Conservation (phyloP, 805 yeast species). For the Diddensiella santjacobensis region DNA sequence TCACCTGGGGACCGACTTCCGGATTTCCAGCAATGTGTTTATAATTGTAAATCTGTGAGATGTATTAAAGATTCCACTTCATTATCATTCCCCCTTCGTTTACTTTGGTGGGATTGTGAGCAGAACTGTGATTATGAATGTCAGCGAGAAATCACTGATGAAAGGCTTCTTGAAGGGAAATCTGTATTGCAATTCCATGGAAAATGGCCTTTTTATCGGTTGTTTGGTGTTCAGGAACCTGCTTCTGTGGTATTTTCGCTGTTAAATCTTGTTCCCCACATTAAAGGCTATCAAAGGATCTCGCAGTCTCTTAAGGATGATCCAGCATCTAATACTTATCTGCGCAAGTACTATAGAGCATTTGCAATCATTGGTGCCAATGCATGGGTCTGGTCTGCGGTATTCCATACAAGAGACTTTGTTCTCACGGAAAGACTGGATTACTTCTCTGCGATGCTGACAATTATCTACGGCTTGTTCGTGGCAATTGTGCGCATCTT, state of each 20-base stretch:
- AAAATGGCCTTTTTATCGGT: constrained; percentile 89
- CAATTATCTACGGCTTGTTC: constrained; percentile 77
- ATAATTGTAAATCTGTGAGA: constrained; percentile 35
- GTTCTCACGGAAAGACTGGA: constrained; percentile 78
- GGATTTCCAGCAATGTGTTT: constrained; percentile 46
- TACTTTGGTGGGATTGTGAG: constrained; percentile 69
- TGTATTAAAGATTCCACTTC: constrained; percentile 32
- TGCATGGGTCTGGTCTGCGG: constrained; percentile 84
- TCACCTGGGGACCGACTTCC: constrained; percentile 52
- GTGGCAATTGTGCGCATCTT: constrained; percentile 59
- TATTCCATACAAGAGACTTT: constrained; percentile 86
- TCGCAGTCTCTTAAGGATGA: constrained; percentile 4
- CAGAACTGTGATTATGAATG: constrained; percentile 91
- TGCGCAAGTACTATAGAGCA: constrained; percentile 38
- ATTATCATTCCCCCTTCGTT: constrained; percentile 39
- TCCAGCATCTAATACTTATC: neutral
- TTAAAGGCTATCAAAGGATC: constrained; percentile 40
- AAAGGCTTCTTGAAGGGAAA: constrained; percentile 45
- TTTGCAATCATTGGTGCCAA: constrained; percentile 64
- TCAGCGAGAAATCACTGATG: constrained; percentile 67
- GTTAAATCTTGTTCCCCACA: constrained; percentile 65
- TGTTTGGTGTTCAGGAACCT: constrained; percentile 80
- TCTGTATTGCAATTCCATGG: constrained; percentile 87
- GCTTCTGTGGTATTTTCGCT: constrained; percentile 78
- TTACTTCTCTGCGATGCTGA: constrained; percentile 88